Conservation (phyloP, 495 filamentous ascomycete species). For the Neurospora sp. region DNA sequence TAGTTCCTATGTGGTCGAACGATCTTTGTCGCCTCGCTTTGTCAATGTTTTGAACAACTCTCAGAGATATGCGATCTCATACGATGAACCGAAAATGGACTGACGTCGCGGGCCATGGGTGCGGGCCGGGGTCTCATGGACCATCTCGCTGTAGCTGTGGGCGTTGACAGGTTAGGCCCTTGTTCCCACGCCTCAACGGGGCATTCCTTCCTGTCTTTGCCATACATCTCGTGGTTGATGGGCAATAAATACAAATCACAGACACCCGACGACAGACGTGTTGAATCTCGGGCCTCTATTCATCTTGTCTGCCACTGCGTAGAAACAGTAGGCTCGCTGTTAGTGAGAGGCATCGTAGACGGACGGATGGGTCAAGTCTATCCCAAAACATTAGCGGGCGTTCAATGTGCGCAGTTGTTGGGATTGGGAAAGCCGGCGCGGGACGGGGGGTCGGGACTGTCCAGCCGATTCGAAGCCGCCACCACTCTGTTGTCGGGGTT, state of each 20-base stretch:
- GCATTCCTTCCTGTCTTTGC: background rate
- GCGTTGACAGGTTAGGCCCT: background rate
- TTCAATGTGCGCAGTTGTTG: background rate
- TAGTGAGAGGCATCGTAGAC: constrained; percentile 24
- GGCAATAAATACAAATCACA: background rate
- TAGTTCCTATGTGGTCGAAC: background rate
- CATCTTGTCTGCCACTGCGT: background rate
- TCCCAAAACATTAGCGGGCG: constrained; percentile 24
- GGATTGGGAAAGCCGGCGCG: background rate
- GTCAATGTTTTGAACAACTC: background rate
- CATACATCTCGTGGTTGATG: background rate
- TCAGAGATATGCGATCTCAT: background rate
- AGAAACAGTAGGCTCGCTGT: background rate
- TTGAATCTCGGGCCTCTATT: background rate
- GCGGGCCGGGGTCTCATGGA: background rate
- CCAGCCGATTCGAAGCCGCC: background rate
- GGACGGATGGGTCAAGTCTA: constrained; percentile 66
- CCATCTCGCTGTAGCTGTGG: background rate
- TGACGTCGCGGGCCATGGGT: constrained; percentile 13
- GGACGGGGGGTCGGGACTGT: background rate
- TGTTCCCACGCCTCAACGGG: constrained; percentile 8
- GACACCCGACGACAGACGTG: background rate
- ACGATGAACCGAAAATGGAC: background rate
- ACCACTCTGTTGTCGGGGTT: background rate
- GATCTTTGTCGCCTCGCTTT: background rate